Base-by-base conservation (phyloP, 257 asterid genomes). In the Voacanga thouarsii region DNA sequence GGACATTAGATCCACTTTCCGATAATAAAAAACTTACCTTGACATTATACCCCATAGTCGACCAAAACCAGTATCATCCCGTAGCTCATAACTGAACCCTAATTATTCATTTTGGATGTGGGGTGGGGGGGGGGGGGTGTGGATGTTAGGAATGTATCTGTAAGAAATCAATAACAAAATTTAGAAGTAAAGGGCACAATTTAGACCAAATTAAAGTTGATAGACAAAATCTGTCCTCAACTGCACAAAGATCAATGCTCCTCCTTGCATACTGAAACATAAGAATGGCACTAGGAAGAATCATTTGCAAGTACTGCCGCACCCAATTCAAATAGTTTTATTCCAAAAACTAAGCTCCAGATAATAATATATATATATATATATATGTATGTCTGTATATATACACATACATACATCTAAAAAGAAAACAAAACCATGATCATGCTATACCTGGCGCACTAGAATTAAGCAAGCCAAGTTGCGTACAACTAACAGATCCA, bases 31-130 rank as follows among this genome's bases (percentile, higher is more conserved):
- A 44, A 16, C 21, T 19, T 86, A 95, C 99, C 99, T 95, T 70
- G 99, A 88, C 87, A 93, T 80, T 78, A 95, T 85, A 76, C 97
- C 97, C 98, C 98, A 92, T 79, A 95, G 79, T 57, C 96, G 92
- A 85, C 97, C 92, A 87, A 92, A 84, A 57, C 92, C 97, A 77
- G 83, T 84, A 87, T 90, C 99, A 88, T 95, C 99, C 83, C 98
- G 93, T 64, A 93, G 81, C 81, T 95, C 98, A 89, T 74, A 85
- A 71, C 79, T 86, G 82, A 93, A 89, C 75, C 93, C 99, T 95
- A 79, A 60, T 68, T 12, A 82, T 19, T 76, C 19, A 4, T 21
- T 33, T 33, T 33, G 1, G n/a, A n/a, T n/a, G n/a, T n/a, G n/a
- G n/a, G n/a, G 1, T 33, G 37, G 37, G 37, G 37, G 37, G 37